Conservation (phyloP, 1,284 basidiomycete species). For the Trichosporon sp. region DNA sequence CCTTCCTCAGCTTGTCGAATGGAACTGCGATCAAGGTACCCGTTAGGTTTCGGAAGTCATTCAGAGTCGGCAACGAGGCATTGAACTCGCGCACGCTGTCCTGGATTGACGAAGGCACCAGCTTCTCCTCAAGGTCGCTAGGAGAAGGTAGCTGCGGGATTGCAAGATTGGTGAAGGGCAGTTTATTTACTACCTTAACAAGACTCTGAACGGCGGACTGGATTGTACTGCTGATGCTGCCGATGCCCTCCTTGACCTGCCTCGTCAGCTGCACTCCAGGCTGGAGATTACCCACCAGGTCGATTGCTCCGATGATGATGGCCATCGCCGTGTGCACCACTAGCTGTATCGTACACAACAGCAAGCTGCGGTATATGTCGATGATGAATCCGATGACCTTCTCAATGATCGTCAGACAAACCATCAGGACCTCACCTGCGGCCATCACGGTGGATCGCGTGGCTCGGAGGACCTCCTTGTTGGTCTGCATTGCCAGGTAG, state of each 20-base stretch:
- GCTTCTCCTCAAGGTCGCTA: slow-evolving; percentile 60
- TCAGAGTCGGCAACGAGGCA: slow-evolving; percentile 74
- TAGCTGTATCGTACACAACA: slow-evolving; percentile 89
- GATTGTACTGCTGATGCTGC: slow-evolving; percentile 69
- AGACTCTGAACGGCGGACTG: slow-evolving; percentile 47
- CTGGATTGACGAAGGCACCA: slow-evolving; percentile 80
- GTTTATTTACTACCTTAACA: too few species aligned
- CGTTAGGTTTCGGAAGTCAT: slow-evolving; percentile 72
- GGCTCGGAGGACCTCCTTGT: slow-evolving; percentile 72
- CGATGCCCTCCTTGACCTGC: slow-evolving; percentile 75
- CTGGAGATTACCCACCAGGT: slow-evolving; percentile 61
- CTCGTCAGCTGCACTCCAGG: slow-evolving; percentile 8
- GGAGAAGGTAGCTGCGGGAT: slow-evolving; percentile 72
- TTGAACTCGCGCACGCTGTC: slow-evolving; percentile 74
- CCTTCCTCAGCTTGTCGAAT: slow-evolving; percentile 78
- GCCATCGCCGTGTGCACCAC: slow-evolving; percentile 78
- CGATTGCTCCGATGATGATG: slow-evolving; percentile 76
- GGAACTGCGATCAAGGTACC: slow-evolving; percentile 75
- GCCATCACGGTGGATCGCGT: slow-evolving; percentile 77
- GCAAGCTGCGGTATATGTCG: slow-evolving; percentile 84
- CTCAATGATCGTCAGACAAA: slow-evolving; percentile 73
- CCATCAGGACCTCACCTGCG: slow-evolving; percentile 69
- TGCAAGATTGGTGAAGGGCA: slow-evolving; percentile 63
- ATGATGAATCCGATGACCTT: slow-evolving; percentile 87
- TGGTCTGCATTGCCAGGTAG: slow-evolving; percentile 80